A percentile compares a stretch with the other conserved stretches of the same genome.
Evolutionary conservation across 2,329 filamentous ascomycete genomes (phyloP).

Genomic region (Scedosporium dehoogii): DNA sequence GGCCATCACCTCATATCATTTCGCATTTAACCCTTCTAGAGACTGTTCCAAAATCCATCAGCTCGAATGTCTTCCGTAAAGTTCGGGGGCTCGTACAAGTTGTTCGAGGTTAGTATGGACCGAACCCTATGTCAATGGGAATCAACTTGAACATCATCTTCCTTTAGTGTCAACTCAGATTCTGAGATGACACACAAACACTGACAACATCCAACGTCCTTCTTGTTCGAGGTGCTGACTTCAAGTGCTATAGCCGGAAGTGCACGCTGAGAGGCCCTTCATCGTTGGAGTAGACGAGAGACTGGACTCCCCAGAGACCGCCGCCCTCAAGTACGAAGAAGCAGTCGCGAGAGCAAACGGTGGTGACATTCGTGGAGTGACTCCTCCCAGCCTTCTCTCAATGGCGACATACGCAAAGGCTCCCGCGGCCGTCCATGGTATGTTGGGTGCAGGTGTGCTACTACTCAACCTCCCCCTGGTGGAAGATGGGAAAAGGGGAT

Average conservation of each 20-base stretch:
- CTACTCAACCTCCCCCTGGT: background rate
- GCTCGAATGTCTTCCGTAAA: constrained; percentile 50
- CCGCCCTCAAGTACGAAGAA: constrained; percentile 48
- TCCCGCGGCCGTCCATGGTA: constrained; percentile 72
- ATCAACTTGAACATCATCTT: background rate
- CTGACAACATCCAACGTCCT: constrained; percentile 9
- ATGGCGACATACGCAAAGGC: constrained; percentile 61
- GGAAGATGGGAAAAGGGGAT: no score
- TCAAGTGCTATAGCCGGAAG: constrained; percentile 32
- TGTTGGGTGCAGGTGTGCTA: constrained; percentile 28
- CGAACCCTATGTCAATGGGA: background rate
- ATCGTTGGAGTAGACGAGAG: constrained; percentile 45
- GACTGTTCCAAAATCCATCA: constrained; percentile 22
- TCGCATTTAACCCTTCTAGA: constrained; percentile 11
- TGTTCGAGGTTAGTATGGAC: constrained; percentile 45
- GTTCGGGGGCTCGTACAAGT: constrained; percentile 44
- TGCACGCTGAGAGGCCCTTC: constrained; percentile 43
- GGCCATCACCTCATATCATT: constrained; percentile 22
- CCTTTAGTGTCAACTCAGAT: background rate
- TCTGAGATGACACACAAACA: background rate
- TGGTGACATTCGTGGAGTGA: constrained; percentile 45
- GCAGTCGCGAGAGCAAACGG: constrained; percentile 41
- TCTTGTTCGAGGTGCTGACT: constrained; percentile 8
- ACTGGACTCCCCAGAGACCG: constrained; percentile 46
- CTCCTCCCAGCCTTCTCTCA: constrained; percentile 30